Percentiles rank a stretch among this genome's conserved stretches.
These are phyloP conservation scores for Schizosaccharomyces osmophilus DNA, from an alignment of 805 yeast genomes.

Conservation along the genomic window DNA sequence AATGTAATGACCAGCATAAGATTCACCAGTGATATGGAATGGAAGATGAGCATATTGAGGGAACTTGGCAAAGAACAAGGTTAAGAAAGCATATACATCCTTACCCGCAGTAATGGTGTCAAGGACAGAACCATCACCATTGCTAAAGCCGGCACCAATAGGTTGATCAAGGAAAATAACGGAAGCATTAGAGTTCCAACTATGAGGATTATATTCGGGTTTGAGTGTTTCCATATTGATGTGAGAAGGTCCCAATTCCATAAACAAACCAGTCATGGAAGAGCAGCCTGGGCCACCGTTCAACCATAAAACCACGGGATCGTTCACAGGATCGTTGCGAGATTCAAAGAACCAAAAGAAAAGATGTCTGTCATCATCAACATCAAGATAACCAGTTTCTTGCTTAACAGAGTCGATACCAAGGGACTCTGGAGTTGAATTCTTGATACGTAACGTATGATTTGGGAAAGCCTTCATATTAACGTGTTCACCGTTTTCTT, in stretches of 20 bases:
- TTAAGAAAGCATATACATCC: constrained; percentile 68
- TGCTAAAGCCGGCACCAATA: constrained; percentile 74
- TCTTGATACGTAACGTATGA: background rate
- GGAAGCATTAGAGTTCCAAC: constrained; percentile 82
- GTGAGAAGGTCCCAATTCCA: constrained; percentile 76
- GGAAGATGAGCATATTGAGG: constrained; percentile 32
- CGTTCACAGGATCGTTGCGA: constrained; percentile 61
- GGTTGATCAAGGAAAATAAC: constrained; percentile 88
- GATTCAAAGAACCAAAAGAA: constrained; percentile 83
- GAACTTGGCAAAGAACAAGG: constrained; percentile 60
- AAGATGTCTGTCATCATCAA: constrained; percentile 61
- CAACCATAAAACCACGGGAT: constrained; percentile 75
- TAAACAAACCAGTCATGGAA: constrained; percentile 66
- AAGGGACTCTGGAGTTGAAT: background rate
- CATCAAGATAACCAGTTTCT: constrained; percentile 49
- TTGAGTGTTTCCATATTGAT: constrained; percentile 36
- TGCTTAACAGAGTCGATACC: constrained; percentile 43
- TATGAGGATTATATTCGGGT: constrained; percentile 55
- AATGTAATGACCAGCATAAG: constrained; percentile 83
- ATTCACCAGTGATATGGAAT: constrained; percentile 77
- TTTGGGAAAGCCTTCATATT: background rate
- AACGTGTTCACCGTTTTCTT: background rate
- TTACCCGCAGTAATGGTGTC: constrained; percentile 62
- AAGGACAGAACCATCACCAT: constrained; percentile 37
- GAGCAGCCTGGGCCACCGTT: constrained; percentile 97